These are phyloP conservation scores for Trichophyton schoenleinii DNA, from an alignment of 2,329 filamentous ascomycete genomes.

Conservation along the genomic window DNA sequence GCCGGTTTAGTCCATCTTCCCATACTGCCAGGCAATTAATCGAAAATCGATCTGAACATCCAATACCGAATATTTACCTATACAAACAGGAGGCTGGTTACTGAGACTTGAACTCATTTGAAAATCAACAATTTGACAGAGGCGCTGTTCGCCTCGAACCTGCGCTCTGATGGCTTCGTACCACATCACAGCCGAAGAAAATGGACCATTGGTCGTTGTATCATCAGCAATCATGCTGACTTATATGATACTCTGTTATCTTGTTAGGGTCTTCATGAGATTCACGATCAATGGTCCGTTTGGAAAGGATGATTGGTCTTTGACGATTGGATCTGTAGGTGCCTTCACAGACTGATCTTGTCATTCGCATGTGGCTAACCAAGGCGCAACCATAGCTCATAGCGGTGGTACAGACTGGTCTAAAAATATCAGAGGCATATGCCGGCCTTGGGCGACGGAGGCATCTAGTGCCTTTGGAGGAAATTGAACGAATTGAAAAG, in stretches of 20 bases:
- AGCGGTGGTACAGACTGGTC: slow-evolving; percentile 11
- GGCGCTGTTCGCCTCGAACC: neutral
- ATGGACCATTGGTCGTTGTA: slow-evolving; percentile 12
- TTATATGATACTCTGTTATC: slow-evolving; percentile 13
- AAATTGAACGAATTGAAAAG: slow-evolving; percentile 9
- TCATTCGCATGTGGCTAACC: neutral
- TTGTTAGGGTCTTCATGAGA: slow-evolving; percentile 11
- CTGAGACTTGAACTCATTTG: neutral
- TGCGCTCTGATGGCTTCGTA: slow-evolving; percentile 5
- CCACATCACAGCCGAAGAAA: slow-evolving; percentile 12
- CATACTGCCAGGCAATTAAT: neutral
- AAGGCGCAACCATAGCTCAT: slow-evolving; percentile 6
- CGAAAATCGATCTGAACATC: neutral
- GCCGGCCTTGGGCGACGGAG: slow-evolving; percentile 11
- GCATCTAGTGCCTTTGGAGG: neutral
- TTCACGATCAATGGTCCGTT: slow-evolving; percentile 14
- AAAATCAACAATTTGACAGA: neutral
- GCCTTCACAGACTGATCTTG: no score
- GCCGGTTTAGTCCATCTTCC: neutral
- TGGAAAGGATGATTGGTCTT: slow-evolving; percentile 11
- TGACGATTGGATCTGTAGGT: slow-evolving; percentile 11
- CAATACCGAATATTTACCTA: neutral
- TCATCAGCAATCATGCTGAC: slow-evolving; percentile 11
- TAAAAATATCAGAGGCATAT: slow-evolving; percentile 12
- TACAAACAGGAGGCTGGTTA: neutral